Percentiles rank a stretch among this genome's conserved stretches.
phyloP scores from a whole-genome alignment of 495 filamentous ascomycete species.

The Collariella sp. region DNA sequence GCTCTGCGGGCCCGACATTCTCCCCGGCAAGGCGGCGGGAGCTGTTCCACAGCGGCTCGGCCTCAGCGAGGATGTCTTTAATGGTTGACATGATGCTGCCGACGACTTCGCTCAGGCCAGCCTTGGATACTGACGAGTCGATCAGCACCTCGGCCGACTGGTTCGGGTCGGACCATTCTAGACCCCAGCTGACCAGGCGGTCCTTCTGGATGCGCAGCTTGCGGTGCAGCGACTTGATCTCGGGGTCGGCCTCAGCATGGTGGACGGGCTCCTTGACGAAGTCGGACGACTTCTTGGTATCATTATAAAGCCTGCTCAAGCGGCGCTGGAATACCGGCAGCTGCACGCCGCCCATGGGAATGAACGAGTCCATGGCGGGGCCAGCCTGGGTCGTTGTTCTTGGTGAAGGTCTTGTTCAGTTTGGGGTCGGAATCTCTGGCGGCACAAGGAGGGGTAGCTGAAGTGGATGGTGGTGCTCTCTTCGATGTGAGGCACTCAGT shows the following conservation, averaged over 20 bases:
- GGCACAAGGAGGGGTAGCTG: background rate
- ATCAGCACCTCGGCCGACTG: conserved; percentile 58
- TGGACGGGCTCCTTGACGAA: conserved; percentile 66
- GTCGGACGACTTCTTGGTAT: conserved; percentile 83
- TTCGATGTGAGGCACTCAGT: too few species aligned
- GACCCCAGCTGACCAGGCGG: conserved; percentile 75
- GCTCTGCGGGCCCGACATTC: conserved; percentile 29
- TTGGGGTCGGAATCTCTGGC: background rate
- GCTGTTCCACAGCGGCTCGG: conserved; percentile 64
- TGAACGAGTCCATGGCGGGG: conserved; percentile 39
- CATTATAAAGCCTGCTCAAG: conserved; percentile 82
- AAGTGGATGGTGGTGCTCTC: too few species aligned
- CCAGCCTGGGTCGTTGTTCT: background rate
- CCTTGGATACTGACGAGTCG: conserved; percentile 73
- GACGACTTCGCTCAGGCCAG: conserved; percentile 79
- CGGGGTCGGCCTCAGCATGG: conserved; percentile 44
- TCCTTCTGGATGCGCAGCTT: conserved; percentile 60
- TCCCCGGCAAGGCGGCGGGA: conserved; percentile 38
- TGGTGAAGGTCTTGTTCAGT: background rate
- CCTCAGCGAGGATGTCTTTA: conserved; percentile 76
- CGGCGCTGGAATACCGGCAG: conserved; percentile 53
- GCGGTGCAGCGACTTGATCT: conserved; percentile 47
- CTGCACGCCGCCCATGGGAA: conserved; percentile 38
- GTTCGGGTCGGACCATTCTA: conserved; percentile 75
- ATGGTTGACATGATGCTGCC: conserved; percentile 84